Conservation (phyloP, 768 basidiomycete species). For the Nevesoporus exiguus region DNA sequence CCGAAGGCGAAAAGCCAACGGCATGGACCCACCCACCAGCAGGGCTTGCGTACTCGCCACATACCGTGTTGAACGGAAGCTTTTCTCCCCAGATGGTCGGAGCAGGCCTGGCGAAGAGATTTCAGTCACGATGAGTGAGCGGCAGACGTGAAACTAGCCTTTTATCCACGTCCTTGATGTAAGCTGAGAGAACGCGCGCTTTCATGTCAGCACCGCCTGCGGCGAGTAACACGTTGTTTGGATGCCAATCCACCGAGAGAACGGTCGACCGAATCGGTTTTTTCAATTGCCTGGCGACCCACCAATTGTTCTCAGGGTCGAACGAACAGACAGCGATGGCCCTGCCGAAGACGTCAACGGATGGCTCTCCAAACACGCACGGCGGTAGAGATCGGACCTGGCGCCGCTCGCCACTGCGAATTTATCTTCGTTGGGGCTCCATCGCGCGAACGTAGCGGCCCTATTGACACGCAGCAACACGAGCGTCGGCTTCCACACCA, state of each 20-base stretch:
- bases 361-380: not conserved
- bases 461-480: conserved; percentile 93
- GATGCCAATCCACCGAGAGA: conserved; percentile 94
- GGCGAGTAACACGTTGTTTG: conserved; percentile 95
- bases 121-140: conserved; percentile 2
- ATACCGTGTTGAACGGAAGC: conserved; percentile 95
- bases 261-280: conserved; percentile 97
- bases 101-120: conserved; percentile 55
- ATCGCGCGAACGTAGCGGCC: conserved; percentile 91
- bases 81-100: conserved; percentile 97
- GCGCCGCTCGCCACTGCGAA: conserved; percentile 98
- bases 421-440: conserved; percentile 98
- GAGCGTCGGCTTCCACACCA: conserved; percentile 93
- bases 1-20: conserved; percentile 94
- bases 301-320: conserved; percentile 98
- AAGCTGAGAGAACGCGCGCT: conserved; percentile 95
- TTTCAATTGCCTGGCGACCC: conserved; percentile 96
- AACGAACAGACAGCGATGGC: conserved; percentile 96
- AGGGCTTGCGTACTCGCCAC: conserved; percentile 87
- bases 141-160: conserved; percentile 47
- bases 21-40: conserved; percentile 97
- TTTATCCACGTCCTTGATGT: conserved; percentile 96
- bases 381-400: conserved; percentile 43
- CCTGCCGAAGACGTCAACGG: conserved; percentile 36
- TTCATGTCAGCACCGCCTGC: conserved; percentile 98